Evolutionary conservation across 1,284 basidiomycete species (phyloP), one percentile per base, ranked within the genome.

Genomic region (Porogramme epimiltina): DNA sequence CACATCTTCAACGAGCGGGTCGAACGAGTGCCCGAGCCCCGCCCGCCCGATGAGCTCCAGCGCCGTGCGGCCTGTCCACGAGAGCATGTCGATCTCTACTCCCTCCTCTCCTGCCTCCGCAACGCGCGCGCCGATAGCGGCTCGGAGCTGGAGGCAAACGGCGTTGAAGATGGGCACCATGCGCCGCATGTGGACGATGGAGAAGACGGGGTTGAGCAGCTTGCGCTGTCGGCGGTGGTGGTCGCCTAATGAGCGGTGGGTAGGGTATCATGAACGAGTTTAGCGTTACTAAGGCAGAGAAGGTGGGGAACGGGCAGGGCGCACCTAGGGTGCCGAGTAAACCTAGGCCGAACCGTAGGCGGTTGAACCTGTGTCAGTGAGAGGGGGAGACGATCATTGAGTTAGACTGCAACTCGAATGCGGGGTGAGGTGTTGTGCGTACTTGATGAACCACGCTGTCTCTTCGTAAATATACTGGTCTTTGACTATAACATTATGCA

Each of bases 401-500:
- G 8, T 13, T 8, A 31, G n/a, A n/a, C n/a, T n/a, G n/a, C n/a
- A n/a, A n/a, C 8, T 3, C 16, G 1, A 19, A 15, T 36, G 19
- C 2, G 1, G 16, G 31, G 28, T 13, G 6, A 13, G 22, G 2
- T 6, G 9, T 4, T 6, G 11, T 6, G 18, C 24, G 45, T 25
- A 69, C 65, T 45, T 42, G 19, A 62, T 52, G 31, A 57, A 56
- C 36, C 41, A 55, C 11, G 10, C 46, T 2, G 59, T 59, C 47
- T 74, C 69, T 55, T 76, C 73, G 49, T 62, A 70, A 1, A 51
- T 47, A 34, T 64, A 52, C 34, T 60, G 68, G 56, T 69, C 74
- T 60, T 77, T 76, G 43, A 76, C 63, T 3, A 76, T 19, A 20
- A 77, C 69, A 37, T 68, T 65, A 38, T 77, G 66, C 26, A 77